Conservation (phyloP, 129 eudicot genomes). For the Glebionis coronaria region DNA sequence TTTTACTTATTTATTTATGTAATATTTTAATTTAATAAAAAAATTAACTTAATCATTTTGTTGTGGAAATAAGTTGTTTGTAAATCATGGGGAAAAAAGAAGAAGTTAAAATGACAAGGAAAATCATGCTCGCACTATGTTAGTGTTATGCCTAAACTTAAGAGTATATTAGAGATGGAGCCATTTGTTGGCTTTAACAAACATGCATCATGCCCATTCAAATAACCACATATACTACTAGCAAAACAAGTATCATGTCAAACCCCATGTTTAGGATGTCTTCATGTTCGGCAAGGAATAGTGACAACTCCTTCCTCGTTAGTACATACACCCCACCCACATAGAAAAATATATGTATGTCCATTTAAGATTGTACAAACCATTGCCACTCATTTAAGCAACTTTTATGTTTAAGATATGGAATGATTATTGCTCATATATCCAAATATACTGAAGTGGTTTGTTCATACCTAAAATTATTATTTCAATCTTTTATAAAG, state of each 20-base stretch:
- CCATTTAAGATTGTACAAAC: conserved; percentile 17
- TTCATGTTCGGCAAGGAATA: conserved; percentile 40
- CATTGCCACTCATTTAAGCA: conserved; percentile 22
- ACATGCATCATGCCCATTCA: conserved; percentile 35
- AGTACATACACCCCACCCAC: conserved; percentile 25
- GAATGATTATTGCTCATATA: conserved; percentile 20
- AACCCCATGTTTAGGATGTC: conserved; percentile 36
- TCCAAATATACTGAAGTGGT: conserved; percentile 13
- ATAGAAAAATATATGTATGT: conserved; percentile 8
- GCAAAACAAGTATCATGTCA: conserved; percentile 32
- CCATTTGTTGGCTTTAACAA: conserved; percentile 25
- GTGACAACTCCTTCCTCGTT: conserved; percentile 35
- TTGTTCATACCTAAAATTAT: conserved; percentile 25
- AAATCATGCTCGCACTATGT: no score
- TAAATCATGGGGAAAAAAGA: no score
- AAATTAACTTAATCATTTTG: no score
- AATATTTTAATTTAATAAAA: no score
- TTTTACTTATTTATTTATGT: no score
- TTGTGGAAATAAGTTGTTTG: no score
- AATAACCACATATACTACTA: conserved; percentile 27
- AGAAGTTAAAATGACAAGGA: no score
- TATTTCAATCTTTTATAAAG: no score
- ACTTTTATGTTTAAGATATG: conserved; percentile 20
- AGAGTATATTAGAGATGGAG: neutral
- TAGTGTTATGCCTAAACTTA: no score